Evolutionary conservation across 2,329 filamentous ascomycete genomes (phyloP).

Genomic region (Xylariaceae sp.): DNA sequence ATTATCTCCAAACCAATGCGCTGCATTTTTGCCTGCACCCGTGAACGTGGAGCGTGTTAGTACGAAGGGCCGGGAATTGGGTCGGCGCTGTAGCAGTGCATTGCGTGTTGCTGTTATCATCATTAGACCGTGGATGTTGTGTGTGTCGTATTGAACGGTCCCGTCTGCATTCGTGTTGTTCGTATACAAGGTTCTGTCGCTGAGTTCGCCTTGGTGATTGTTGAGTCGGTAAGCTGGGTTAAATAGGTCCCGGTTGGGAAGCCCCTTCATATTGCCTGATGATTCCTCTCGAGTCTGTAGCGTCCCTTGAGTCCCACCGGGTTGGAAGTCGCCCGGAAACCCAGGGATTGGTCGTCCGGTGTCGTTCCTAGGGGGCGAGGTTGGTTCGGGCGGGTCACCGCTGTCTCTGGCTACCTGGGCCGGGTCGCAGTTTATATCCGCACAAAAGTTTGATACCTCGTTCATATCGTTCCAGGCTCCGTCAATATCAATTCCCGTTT

Average conservation of each 20-base stretch:
- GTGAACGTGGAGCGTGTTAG: conserved; percentile 62
- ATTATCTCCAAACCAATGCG: conserved; percentile 44
- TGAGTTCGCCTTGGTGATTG: conserved; percentile 41
- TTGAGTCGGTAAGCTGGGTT: conserved; percentile 53
- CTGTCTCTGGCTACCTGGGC: conserved; percentile 6
- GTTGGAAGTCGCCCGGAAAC: conserved; percentile 56
- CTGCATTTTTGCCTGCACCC: conserved; percentile 52
- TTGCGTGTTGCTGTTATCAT: conserved; percentile 54
- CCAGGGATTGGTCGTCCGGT: conserved; percentile 45
- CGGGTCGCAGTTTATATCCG: conserved; percentile 20
- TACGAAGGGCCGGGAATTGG: conserved; percentile 52
- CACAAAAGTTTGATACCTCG: conserved; percentile 41
- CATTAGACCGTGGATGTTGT: conserved; percentile 62
- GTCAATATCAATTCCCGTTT: conserved; percentile 58
- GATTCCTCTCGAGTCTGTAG: conserved; percentile 1
- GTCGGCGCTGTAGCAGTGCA: conserved; percentile 53
- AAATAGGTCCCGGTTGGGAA: conserved; percentile 54
- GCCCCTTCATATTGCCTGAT: conserved; percentile 41
- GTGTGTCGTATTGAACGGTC: conserved; percentile 57
- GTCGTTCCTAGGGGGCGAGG: conserved; percentile 43
- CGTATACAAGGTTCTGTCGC: conserved; percentile 49
- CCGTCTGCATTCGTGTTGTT: conserved; percentile 57
- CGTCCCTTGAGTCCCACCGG: conserved; percentile 23
- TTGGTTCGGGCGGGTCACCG: conserved; percentile 43
- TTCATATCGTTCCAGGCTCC: conserved; percentile 63